phyloP scores from a whole-genome alignment of 495 filamentous ascomycete genomes.

The Penicillium antarcticum region DNA sequence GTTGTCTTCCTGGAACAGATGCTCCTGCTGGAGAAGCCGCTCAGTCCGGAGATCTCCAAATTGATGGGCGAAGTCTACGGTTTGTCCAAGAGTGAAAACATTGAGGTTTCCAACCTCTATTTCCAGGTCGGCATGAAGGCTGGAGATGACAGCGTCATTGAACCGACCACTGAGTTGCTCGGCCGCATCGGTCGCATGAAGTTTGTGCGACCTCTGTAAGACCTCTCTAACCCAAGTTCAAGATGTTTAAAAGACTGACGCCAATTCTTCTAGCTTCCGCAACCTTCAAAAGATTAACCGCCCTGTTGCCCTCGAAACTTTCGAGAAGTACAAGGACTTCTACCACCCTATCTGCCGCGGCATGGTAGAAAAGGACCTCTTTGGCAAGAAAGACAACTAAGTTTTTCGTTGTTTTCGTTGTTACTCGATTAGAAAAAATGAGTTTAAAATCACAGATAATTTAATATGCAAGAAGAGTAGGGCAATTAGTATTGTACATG shows the following conservation, averaged over 20 bases:
- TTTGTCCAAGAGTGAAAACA: constrained; percentile 67
- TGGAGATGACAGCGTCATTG: constrained; percentile 60
- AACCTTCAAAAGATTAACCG: constrained; percentile 69
- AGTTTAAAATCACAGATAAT: background rate
- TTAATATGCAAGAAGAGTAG: constrained; percentile 3
- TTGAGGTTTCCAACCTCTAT: constrained; percentile 78
- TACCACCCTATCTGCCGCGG: constrained; percentile 92
- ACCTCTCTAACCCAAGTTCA: background rate
- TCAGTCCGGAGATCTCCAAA: constrained; percentile 60
- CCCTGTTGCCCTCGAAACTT: constrained; percentile 73
- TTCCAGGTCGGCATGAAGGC: constrained; percentile 74
- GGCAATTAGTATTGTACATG: constrained; percentile 23
- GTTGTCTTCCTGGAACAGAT: constrained; percentile 85
- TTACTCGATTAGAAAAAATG: background rate
- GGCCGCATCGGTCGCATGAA: constrained; percentile 92
- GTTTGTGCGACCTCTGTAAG: constrained; percentile 80
- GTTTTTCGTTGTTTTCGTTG: background rate
- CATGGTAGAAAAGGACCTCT: constrained; percentile 81
- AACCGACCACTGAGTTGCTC: constrained; percentile 68
- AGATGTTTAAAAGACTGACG: constrained; percentile 11
- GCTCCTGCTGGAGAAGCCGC: constrained; percentile 57
- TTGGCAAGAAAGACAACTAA: constrained; percentile 37
- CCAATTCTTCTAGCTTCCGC: constrained; percentile 47
- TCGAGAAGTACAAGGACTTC: constrained; percentile 81
- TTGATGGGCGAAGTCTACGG: constrained; percentile 71